Evolutionary conservation across 306 rosid genomes (phyloP), one percentile per base, ranked within the genome.

Genomic region (Prunus davidiana): DNA sequence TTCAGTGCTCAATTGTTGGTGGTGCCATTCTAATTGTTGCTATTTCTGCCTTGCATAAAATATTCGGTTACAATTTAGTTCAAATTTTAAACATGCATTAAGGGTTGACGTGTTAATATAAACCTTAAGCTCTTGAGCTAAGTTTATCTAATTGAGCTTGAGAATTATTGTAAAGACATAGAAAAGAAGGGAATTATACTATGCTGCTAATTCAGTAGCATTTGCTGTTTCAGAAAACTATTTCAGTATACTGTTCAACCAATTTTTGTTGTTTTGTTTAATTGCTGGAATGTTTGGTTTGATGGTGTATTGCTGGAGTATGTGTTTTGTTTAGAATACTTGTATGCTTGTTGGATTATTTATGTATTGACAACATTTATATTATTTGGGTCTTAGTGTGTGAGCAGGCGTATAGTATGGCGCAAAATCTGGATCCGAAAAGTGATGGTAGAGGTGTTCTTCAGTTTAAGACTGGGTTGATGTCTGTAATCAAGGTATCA

Each of bases 341-440:
- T 20, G 41, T 50, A 20, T 55, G 30, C 47, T 62, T 76, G 20
- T 57, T 45, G 52, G 38, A 41, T 24, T 69, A 30, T 49, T 49
- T 22, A 14, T 50, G 64, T 55, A 67, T 32, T 73, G 18, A 67
- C 69, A 12, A 25, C 8, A 72, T 43, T 56, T 67, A 24, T 76
- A n/a, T 56, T 63, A 78, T 86, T 82, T 77, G 74, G 52, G 75
- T 80, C 81, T 77, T 76, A 95, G 99, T 95, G 92, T 92, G 97
- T 60, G 99, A 95, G 96, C 97, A 95, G 84, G 99, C 99, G 6
- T 95, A 92, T 78, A 80, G 64, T 54, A 92, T 95, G 99, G 93
- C 97, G 20, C 99, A 95, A 80, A 87, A 89, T 86, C 89, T 95
- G 47, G 97, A 95, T 70, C 97, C 97, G 32, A 88, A 62, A 81